Evolutionary conservation across 169 alveolate species (phyloP).

Genomic region (Cyclospora cayetanensis): DNA sequence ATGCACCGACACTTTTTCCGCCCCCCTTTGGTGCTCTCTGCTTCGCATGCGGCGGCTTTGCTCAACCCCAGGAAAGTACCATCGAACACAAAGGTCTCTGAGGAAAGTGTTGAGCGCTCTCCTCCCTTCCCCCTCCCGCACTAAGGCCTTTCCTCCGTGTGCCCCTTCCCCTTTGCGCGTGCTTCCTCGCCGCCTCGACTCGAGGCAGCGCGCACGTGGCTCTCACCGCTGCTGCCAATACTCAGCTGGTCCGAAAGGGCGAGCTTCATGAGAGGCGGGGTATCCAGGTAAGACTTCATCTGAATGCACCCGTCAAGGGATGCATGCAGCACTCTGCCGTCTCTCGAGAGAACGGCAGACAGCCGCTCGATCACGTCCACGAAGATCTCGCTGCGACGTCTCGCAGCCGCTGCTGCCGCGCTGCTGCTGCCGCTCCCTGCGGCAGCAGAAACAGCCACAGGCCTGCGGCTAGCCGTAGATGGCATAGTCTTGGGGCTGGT

Average conservation of each 20-base stretch:
- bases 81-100: no score
- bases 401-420: background rate
- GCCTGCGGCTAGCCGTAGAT: constrained; percentile 81
- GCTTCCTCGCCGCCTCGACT: no score
- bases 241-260: constrained; percentile 92
- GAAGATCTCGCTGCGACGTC: constrained; percentile 91
- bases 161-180: no score
- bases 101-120: no score
- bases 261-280: constrained; percentile 89
- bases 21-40: constrained; percentile 33
- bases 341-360: constrained; percentile 85
- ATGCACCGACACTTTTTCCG: no score
- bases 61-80: no score
- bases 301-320: constrained; percentile 91
- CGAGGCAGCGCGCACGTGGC: no score
- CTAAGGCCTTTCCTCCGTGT: no score
- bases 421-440: background rate
- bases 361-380: constrained; percentile 94
- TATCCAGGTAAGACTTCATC: constrained; percentile 85
- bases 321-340: constrained; percentile 88
- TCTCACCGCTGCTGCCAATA: no score
- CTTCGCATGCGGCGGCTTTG: no score
- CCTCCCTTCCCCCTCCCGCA: no score
- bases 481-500: constrained; percentile 78
- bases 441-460: constrained; percentile 70